Percentiles rank a stretch among this genome's conserved stretches.
Evolutionary conservation across 148 eudicot genomes (phyloP).

Genomic region (Linanthus parryae): DNA sequence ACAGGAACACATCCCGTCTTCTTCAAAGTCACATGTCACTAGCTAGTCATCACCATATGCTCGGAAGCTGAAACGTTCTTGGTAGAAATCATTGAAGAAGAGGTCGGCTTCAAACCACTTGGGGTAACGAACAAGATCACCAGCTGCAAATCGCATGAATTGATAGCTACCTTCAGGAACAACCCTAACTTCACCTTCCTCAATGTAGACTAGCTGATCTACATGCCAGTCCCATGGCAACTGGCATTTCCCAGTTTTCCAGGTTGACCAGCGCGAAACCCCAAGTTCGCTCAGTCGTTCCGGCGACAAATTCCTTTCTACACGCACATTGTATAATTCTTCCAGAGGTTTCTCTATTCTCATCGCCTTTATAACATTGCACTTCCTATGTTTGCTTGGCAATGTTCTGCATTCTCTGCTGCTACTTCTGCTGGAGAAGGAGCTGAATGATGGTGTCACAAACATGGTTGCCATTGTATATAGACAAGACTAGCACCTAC

Average conservation of each 20-base stretch:
- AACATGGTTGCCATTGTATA: constrained; percentile 57
- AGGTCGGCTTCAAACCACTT: constrained; percentile 99
- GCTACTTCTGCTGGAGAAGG: constrained; percentile 24
- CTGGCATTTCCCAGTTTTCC: constrained; percentile 93
- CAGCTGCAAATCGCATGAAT: constrained; percentile 78
- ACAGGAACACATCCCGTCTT: no score
- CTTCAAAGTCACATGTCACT: not conserved
- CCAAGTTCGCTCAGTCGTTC: constrained; percentile 67
- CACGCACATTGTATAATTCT: constrained; percentile 71
- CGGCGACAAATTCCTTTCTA: constrained; percentile 61
- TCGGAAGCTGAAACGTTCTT: constrained; percentile 82
- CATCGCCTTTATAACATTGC: constrained; percentile 36
- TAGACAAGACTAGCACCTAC: no score
- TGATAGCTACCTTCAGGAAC: constrained; percentile 85
- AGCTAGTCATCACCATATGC: constrained; percentile 87
- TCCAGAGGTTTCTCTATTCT: constrained; percentile 63
- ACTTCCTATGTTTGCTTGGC: constrained; percentile 1
- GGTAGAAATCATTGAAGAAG: constrained; percentile 79
- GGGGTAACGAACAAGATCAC: constrained; percentile 91
- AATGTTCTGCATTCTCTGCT: constrained; percentile 10
- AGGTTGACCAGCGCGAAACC: constrained; percentile 68
- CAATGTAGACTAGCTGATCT: constrained; percentile 87
- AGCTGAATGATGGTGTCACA: constrained; percentile 30
- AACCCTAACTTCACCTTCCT: constrained; percentile 96
- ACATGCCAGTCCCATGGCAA: constrained; percentile 99